phyloP scores from a whole-genome alignment of 176 grass and related monocot genomes.

The Oryza meridionalis region DNA sequence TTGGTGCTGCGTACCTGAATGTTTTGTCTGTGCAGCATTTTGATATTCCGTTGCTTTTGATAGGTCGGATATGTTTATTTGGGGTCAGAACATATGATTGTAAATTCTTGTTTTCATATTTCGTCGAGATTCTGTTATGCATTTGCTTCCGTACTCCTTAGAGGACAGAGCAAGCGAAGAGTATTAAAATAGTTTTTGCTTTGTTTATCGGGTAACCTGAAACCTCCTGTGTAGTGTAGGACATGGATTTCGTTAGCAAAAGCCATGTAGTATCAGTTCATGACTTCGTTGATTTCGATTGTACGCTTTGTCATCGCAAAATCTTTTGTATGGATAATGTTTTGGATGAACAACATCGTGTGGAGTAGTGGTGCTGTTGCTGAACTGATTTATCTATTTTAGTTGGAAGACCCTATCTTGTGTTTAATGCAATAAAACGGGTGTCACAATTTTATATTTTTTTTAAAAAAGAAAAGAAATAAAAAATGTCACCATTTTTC shows the following conservation, averaged over 20 bases:
- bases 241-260: neutral
- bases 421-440: neutral
- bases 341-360: neutral
- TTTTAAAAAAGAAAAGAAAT: neutral
- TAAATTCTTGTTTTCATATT: neutral
- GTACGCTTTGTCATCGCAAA: too few species aligned
- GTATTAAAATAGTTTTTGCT: neutral
- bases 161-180: conserved; percentile 23
- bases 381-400: neutral
- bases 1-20: neutral
- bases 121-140: neutral
- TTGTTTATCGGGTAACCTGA: neutral
- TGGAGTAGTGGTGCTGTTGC: neutral
- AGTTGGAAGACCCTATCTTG: neutral
- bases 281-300: neutral
- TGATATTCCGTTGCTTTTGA: neutral
- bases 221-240: neutral
- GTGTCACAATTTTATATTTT: too few species aligned
- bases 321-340: neutral
- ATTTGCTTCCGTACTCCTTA: neutral
- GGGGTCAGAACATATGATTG: neutral
- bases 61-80: neutral
- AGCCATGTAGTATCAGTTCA: neutral
- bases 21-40: neutral
- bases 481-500: neutral